A percentile compares a stretch with the other conserved stretches of the same genome.
These are phyloP conservation scores for Fusarium sp. DNA, from an alignment of 2,329 filamentous ascomycete species.

Conservation along the genomic window DNA sequence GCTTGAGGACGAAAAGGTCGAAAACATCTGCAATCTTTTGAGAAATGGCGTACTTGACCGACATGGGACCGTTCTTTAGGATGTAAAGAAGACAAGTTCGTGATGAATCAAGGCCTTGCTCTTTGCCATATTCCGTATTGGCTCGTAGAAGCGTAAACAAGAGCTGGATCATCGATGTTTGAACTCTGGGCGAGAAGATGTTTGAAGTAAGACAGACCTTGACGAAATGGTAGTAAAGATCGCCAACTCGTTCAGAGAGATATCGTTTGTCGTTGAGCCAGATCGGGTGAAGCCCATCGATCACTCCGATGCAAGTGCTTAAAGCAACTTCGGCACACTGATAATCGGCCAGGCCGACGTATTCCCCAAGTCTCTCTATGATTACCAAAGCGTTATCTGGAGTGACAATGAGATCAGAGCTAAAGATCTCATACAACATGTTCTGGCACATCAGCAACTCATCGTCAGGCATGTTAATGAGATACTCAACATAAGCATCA, in stretches of 20 bases:
- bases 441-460: slow-evolving; percentile 67
- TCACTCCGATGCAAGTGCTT: slow-evolving; percentile 75
- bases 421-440: slow-evolving; percentile 67
- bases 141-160: slow-evolving; percentile 78
- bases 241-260: slow-evolving; percentile 76
- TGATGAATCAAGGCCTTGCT: slow-evolving; percentile 69
- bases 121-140: slow-evolving; percentile 76
- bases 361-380: slow-evolving; percentile 65
- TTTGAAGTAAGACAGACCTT: slow-evolving; percentile 76
- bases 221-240: slow-evolving; percentile 86
- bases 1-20: slow-evolving; percentile 82
- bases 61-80: slow-evolving; percentile 75
- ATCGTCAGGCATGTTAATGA: slow-evolving; percentile 66
- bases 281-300: slow-evolving; percentile 73
- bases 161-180: slow-evolving; percentile 77
- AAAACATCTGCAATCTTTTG: slow-evolving; percentile 82
- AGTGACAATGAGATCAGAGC: slow-evolving; percentile 67
- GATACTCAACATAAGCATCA: slow-evolving; percentile 63
- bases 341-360: slow-evolving; percentile 72
- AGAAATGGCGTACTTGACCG: slow-evolving; percentile 83
- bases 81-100: slow-evolving; percentile 83
- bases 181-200: slow-evolving; percentile 77
- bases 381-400: slow-evolving; percentile 63
- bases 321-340: slow-evolving; percentile 83
- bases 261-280: slow-evolving; percentile 75